Percentiles rank a stretch among this genome's conserved stretches.
These are phyloP conservation scores for Euphorbia pulcherrima DNA, from an alignment of 345 rosid genomes.

Conservation along the genomic window DNA sequence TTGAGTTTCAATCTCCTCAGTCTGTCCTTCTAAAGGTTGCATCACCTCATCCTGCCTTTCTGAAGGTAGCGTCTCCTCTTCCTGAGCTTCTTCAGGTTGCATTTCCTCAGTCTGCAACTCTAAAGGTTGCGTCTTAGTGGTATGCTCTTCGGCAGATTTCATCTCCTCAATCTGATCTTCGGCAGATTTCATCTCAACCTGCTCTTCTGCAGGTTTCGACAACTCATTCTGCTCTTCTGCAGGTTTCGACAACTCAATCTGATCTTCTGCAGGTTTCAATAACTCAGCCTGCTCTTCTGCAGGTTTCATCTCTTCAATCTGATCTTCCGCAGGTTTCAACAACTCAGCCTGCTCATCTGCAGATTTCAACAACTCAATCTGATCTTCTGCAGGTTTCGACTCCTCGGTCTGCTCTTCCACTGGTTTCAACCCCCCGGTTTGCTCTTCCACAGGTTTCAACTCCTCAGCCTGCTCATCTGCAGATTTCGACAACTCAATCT, in stretches of 20 bases:
- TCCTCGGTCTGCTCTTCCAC: not conserved
- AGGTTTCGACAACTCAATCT: not conserved
- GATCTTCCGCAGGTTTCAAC: not conserved
- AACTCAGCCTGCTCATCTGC: not conserved
- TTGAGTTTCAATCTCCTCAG: not conserved
- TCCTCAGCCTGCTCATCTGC: not conserved
- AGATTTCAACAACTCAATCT: not conserved
- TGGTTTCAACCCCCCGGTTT: not conserved
- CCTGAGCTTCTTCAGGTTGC: not conserved
- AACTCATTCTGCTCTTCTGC: not conserved
- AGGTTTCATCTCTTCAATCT: not conserved
- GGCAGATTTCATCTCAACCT: not conserved
- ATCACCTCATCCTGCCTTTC: not conserved
- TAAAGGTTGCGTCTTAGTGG: not conserved
- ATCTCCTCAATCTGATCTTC: not conserved
- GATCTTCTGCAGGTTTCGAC: not conserved
- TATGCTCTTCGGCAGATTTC: conserved; percentile 6
- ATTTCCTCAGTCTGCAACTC: conserved; percentile 1
- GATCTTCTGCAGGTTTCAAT: not conserved
- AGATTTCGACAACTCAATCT: not conserved
- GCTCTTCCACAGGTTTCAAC: not conserved
- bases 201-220: not conserved
- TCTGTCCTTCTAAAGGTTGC: not conserved
- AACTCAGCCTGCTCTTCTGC: not conserved
- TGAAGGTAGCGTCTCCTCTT: not conserved